Base-by-base conservation (phyloP, 192 early-diverging fungal species). In the Lunasporangiospora selenospora region DNA sequence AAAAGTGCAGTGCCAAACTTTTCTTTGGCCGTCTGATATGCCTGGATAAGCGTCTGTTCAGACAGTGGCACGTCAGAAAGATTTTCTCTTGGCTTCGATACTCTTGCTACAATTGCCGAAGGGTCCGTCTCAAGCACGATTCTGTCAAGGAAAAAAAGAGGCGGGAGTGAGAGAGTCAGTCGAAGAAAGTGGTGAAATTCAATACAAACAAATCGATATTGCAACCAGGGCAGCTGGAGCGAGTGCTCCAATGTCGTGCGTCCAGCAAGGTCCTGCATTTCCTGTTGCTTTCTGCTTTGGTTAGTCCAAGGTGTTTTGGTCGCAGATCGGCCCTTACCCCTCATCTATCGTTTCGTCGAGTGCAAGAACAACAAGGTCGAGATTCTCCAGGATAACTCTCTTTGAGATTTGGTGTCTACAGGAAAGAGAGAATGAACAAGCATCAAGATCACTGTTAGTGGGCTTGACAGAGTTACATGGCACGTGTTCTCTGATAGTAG, bases 321-420 rank as follows among this genome's bases (percentile, higher is more conserved):
- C n/a, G n/a, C n/a, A n/a, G n/a, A n/a, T n/a, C 13, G 26, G 6
- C 57, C 51, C 46, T 67, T 83, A 94, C 92, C 92, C 97, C 60
- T 96, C 93, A 75, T 99, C 97, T 27, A 99, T 88, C 33, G 91
- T 88, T 66, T 99, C 97, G 77, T 99, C 97, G 38, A 99, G 75
- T 4, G 90, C 89, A 32, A 99, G 85, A 40, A 93, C 86, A 0
- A 96, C 91, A 53, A 95, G 81, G 80, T 99, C 97, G 33, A 94
- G 79, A 79, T 93, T 94, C 69, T 98, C 94, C 57, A 98, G 73
- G 15, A 99, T 81, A 38, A 85, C 82, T 47, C 95, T 85, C 77
- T 96, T 97, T 76, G 97, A 95, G 39, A 97, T 86, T 70, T 94
- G 93, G 50, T 91, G 91, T 80, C 89, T 92, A 75, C 21, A 44